Evolutionary conservation across 192 early-diverging fungal species (phyloP), one percentile per base, ranked within the genome.

Genomic region (Umbelopsis sp.): DNA sequence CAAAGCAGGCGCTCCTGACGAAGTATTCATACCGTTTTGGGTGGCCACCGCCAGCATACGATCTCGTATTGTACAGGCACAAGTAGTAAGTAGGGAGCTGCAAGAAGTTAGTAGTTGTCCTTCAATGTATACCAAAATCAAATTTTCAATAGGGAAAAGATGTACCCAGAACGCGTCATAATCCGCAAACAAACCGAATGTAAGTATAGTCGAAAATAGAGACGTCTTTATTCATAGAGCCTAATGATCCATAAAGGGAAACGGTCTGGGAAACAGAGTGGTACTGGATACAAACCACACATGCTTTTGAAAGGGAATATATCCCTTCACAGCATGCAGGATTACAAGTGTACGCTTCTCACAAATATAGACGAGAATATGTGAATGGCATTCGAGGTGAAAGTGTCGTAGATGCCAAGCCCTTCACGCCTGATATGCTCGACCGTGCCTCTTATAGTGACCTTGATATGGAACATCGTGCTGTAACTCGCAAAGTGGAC

Each of bases 1-100:
- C 22, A 74, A 74, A 16, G 76, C 78, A 0, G 66, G 76, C 10
- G 74, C 78, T 17, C 77, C 82, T 21, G 79, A 82, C 36, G 80
- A 83, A 65, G 71, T 79, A 10, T 86, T 81, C 50, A 65, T 86
- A 45, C 85, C 85, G 2, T 86, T 84, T 66, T 86, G 85, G 85
- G 81, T 81, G 6, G 82, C 77, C 5, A 81, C 83, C 24, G 81
- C 79, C n/a, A 79, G 71, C 50, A 77, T 86, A 17, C 66, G 62
- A 24, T 75, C 80, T 24, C 73, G 76, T 22, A 74, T 86, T 22
- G 74, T 78, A 22, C 81, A 82, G 56, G 85, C 82, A 20, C 82
- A 86, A 76, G 78, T 83, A 71, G 80, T 71, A 65, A 71, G 32
- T 71, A 16, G 25, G 8, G 44, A 7, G 11, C 6, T 45, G 31